These are phyloP conservation scores for Bondarzewia mesenterica DNA, from an alignment of 1,284 basidiomycete genomes.

Conservation along the genomic window DNA sequence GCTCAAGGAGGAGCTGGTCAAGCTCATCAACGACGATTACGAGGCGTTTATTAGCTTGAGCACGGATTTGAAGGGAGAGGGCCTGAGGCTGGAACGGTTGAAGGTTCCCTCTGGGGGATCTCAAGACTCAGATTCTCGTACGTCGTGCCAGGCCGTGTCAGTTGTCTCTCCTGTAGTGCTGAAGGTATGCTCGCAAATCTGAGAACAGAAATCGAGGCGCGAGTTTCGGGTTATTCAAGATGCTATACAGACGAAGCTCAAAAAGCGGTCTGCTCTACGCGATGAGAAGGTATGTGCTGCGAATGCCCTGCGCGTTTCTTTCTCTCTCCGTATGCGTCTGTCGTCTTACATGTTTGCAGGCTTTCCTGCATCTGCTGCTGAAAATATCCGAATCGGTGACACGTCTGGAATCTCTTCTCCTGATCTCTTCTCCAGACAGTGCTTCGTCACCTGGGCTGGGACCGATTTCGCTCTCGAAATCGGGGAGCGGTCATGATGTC, in stretches of 20 bases:
- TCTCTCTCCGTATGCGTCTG: background rate
- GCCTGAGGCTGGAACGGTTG: slow-evolving; percentile 58
- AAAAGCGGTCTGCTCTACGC: slow-evolving; percentile 62
- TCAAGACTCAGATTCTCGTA: slow-evolving; percentile 69
- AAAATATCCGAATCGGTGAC: slow-evolving; percentile 84
- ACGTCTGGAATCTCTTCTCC: slow-evolving; percentile 74
- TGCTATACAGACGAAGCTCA: slow-evolving; percentile 71
- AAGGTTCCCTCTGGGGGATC: slow-evolving; percentile 52
- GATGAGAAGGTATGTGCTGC: slow-evolving; percentile 65
- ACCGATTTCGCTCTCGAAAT: slow-evolving; percentile 16
- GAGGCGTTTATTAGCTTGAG: slow-evolving; percentile 96
- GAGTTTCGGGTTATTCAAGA: slow-evolving; percentile 63
- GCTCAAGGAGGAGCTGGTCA: slow-evolving; percentile 88
- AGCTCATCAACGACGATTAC: slow-evolving; percentile 96
- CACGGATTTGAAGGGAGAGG: slow-evolving; percentile 82
- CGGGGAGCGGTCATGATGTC: slow-evolving; percentile 18
- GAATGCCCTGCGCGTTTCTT: background rate
- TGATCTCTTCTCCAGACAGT: slow-evolving; percentile 48
- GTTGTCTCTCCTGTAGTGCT: background rate
- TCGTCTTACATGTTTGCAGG: slow-evolving; percentile 32
- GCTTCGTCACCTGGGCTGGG: slow-evolving; percentile 24
- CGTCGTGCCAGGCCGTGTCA: slow-evolving; percentile 19
- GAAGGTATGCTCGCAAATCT: background rate
- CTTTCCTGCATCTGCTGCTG: slow-evolving; percentile 74
- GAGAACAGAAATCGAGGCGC: slow-evolving; percentile 49